Percentiles rank a stretch among this genome's conserved stretches.
Evolutionary conservation across 2,329 filamentous ascomycete species (phyloP).

Genomic region (Xylaria sp.): DNA sequence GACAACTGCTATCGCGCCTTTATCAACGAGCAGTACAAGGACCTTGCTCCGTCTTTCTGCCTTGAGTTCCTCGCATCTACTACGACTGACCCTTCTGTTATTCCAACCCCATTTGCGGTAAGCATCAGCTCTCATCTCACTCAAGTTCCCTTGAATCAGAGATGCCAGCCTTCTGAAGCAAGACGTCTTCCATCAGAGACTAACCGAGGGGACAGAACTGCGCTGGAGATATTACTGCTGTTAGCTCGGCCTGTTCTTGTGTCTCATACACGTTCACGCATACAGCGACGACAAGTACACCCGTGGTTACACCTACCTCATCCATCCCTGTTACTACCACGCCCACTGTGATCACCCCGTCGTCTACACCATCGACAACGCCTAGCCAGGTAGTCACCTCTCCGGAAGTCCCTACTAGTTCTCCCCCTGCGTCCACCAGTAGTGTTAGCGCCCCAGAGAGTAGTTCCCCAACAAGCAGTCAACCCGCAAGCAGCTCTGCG

Average conservation of each 20-base stretch:
- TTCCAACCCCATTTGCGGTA: conserved; percentile 37
- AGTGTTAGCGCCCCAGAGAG: conserved; percentile 1
- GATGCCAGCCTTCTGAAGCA: background rate
- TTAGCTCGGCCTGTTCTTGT: conserved; percentile 39
- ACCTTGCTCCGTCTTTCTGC: conserved; percentile 34
- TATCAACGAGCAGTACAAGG: conserved; percentile 23
- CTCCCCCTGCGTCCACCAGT: background rate
- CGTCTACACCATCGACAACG: conserved; percentile 21
- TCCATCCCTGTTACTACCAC: conserved; percentile 24
- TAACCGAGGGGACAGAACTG: conserved; percentile 32
- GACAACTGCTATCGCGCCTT: conserved; percentile 37
- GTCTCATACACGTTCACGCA: conserved; percentile 36
- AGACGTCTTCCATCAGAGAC: background rate
- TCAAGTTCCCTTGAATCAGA: background rate
- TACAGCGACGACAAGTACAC: conserved; percentile 25
- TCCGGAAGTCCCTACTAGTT: conserved; percentile 11
- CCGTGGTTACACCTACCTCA: conserved; percentile 21
- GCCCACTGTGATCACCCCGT: conserved; percentile 1
- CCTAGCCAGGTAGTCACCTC: conserved; percentile 7
- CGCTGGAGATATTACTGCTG: conserved; percentile 25
- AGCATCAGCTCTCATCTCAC: conserved; percentile 5
- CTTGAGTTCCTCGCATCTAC: conserved; percentile 36
- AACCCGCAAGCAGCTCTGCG: background rate
- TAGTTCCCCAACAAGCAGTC: background rate
- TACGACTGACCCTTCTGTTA: conserved; percentile 33